Conservation (phyloP, 495 filamentous ascomycete species). For the Lepraria neglecta region DNA sequence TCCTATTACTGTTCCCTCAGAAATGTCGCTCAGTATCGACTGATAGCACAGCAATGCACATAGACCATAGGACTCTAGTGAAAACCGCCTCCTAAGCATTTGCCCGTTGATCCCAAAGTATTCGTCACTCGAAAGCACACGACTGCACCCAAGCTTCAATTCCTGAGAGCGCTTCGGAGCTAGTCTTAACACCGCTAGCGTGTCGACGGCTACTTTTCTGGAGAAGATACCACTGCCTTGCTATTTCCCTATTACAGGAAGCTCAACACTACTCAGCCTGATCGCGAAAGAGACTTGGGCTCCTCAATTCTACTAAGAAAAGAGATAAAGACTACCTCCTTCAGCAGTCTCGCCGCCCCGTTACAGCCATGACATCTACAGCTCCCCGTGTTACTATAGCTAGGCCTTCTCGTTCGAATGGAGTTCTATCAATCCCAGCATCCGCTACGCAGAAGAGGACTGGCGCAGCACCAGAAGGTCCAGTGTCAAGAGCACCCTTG, state of each 20-base stretch:
- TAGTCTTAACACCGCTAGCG: slow-evolving; percentile 3
- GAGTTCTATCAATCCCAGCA: slow-evolving; percentile 55
- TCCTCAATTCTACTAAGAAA: not conserved
- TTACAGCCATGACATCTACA: slow-evolving; percentile 9
- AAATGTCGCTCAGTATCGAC: too few relatives aligned
- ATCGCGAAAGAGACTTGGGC: not conserved
- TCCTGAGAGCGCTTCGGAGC: not conserved
- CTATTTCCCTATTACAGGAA: not conserved
- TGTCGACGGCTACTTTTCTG: not conserved
- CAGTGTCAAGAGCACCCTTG: slow-evolving; percentile 50
- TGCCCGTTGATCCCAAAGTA: too few relatives aligned
- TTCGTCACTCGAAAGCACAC: too few relatives aligned
- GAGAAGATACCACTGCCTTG: too few relatives aligned
- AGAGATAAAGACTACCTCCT: not conserved
- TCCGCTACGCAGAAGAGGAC: slow-evolving; percentile 53
- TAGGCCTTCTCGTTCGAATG: slow-evolving; percentile 30
- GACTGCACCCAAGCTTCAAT: too few relatives aligned
- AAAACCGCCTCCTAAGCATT: too few relatives aligned
- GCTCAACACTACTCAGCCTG: not conserved
- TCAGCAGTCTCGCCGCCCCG: not conserved
- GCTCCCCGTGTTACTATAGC: slow-evolving; percentile 22
- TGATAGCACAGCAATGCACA: too few relatives aligned
- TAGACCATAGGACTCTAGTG: too few relatives aligned
- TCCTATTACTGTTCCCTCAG: too few relatives aligned
- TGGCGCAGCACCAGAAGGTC: slow-evolving; percentile 37